Conservation (phyloP, 495 filamentous ascomycete species). For the Margaritispora aquatica region DNA sequence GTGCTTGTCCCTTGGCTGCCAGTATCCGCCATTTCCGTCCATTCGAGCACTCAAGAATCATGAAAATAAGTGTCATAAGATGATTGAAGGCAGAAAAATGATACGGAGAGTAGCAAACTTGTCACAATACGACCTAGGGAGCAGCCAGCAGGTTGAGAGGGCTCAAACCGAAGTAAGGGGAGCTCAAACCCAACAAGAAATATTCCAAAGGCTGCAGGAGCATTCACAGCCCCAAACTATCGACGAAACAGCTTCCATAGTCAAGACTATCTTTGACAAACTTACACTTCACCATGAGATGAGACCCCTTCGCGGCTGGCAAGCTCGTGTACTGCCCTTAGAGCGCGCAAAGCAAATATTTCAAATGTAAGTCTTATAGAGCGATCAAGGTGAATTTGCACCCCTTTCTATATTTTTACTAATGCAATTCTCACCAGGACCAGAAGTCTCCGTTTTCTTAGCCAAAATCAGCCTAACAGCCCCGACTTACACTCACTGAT, state of each 20-base stretch:
- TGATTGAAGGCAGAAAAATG: neutral
- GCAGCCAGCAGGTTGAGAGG: neutral
- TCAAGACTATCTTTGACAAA: no score
- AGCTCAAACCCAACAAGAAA: neutral
- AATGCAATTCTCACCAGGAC: slow-evolving; percentile 7
- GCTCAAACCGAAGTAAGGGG: neutral
- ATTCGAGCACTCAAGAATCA: slow-evolving; percentile 10
- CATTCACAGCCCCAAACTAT: neutral
- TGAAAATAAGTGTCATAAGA: slow-evolving; percentile 7
- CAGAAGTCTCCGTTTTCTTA: slow-evolving; percentile 31
- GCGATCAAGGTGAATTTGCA: neutral
- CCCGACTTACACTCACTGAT: slow-evolving; percentile 27
- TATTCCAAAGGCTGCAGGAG: neutral
- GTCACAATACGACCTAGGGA: neutral
- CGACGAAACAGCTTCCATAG: neutral
- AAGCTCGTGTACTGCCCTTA: slow-evolving; percentile 12
- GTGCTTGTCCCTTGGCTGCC: slow-evolving; percentile 4
- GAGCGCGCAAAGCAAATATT: slow-evolving; percentile 24
- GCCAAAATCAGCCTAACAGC: slow-evolving; percentile 31
- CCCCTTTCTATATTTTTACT: neutral
- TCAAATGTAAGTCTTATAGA: slow-evolving; percentile 22
- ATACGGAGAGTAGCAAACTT: slow-evolving; percentile 4
- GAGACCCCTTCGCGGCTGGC: slow-evolving; percentile 19
- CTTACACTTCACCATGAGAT: no score
- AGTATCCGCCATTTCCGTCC: slow-evolving; percentile 10